phyloP scores from a whole-genome alignment of 768 basidiomycete species.

The Suillus subaureus region DNA sequence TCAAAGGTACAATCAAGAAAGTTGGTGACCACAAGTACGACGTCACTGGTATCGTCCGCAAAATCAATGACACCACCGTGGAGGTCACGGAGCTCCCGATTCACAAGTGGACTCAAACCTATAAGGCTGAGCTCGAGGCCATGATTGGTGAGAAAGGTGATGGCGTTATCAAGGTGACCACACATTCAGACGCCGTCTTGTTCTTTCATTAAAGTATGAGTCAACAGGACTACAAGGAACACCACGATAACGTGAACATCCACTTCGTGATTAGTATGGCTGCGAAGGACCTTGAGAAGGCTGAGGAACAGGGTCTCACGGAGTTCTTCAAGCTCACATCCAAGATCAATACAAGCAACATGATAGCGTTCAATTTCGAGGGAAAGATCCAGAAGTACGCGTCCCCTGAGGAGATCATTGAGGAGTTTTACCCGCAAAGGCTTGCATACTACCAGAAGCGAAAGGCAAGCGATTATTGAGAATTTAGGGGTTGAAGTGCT shows the following conservation, averaged over 20 bases:
- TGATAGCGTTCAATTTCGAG: slow-evolving; percentile 98
- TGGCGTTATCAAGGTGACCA: slow-evolving; percentile 72
- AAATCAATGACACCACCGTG: slow-evolving; percentile 85
- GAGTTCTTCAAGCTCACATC: slow-evolving; percentile 90
- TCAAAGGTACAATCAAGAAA: slow-evolving; percentile 84
- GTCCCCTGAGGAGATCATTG: slow-evolving; percentile 86
- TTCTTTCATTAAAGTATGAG: slow-evolving; percentile 1
- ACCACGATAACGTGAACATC: slow-evolving; percentile 90
- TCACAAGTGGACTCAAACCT: slow-evolving; percentile 91
- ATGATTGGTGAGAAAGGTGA: slow-evolving; percentile 89
- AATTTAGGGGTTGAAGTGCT: background rate
- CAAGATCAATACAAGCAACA: slow-evolving; percentile 90
- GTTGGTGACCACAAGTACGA: slow-evolving; percentile 86
- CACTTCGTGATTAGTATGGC: slow-evolving; percentile 86
- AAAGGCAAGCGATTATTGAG: slow-evolving; percentile 59
- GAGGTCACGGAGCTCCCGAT: slow-evolving; percentile 96
- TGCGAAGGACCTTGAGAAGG: slow-evolving; percentile 80
- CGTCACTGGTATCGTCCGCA: slow-evolving; percentile 70
- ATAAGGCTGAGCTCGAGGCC: slow-evolving; percentile 88
- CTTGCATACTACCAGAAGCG: slow-evolving; percentile 93
- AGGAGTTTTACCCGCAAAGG: slow-evolving; percentile 90
- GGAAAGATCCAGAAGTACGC: slow-evolving; percentile 95
- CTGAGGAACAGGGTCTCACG: slow-evolving; percentile 84
- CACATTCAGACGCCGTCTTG: slow-evolving; percentile 9
- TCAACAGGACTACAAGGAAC: slow-evolving; percentile 91